Conservation (phyloP, 2,329 filamentous ascomycete genomes). For the Calonectria pteridis region DNA sequence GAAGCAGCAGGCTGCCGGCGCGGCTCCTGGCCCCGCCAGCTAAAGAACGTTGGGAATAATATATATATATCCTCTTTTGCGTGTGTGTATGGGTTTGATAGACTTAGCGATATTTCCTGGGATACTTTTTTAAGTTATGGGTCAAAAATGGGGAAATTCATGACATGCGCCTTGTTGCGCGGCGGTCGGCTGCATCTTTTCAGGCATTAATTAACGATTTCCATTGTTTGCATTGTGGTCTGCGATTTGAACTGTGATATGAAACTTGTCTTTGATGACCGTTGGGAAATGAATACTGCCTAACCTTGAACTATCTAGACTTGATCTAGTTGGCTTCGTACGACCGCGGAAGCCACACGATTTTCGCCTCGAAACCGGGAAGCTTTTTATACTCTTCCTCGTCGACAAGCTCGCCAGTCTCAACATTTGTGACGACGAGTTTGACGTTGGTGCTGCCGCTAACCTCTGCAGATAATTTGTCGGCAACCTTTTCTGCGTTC, state of each 20-base stretch:
- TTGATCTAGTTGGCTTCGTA: too few species aligned
- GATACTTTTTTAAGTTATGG: background rate
- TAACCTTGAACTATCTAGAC: background rate
- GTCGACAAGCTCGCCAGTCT: background rate
- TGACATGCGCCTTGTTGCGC: background rate
- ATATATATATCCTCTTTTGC: background rate
- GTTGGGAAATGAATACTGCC: background rate
- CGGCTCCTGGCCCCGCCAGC: background rate
- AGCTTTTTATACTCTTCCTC: background rate
- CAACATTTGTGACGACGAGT: background rate
- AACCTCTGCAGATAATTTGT: background rate
- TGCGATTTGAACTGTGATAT: background rate
- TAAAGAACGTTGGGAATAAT: background rate
- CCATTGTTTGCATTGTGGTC: background rate
- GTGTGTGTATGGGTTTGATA: background rate
- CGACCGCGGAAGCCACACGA: background rate
- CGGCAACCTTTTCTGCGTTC: background rate
- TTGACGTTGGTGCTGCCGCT: background rate
- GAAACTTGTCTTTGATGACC: background rate
- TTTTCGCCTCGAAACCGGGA: background rate
- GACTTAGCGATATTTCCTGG: constrained; percentile 1
- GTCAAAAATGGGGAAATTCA: constrained; percentile 7
- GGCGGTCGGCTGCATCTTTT: background rate
- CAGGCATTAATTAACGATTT: background rate
- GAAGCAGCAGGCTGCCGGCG: background rate